Evolutionary conservation across 805 yeast species (phyloP).

Genomic region (Candida peoriensis): DNA sequence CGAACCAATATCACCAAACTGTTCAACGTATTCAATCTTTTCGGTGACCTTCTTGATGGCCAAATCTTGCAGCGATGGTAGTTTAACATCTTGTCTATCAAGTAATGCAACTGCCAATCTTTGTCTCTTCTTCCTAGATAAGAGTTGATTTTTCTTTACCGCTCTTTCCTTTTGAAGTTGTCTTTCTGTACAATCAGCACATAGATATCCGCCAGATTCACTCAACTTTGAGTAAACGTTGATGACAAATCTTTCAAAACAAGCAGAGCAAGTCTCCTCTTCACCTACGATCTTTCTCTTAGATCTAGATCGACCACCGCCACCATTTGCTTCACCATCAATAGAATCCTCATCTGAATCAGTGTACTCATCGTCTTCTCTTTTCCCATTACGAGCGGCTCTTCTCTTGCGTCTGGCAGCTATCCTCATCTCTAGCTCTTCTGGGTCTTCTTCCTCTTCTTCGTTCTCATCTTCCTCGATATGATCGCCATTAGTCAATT

Average conservation of each 20-base stretch:
- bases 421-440: constrained; percentile 28
- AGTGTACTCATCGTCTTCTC: constrained; percentile 32
- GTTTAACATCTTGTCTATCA: constrained; percentile 56
- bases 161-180: constrained; percentile 37
- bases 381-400: constrained; percentile 27
- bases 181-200: constrained; percentile 53
- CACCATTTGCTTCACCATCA: constrained; percentile 30
- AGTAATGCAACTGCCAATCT: constrained; percentile 79
- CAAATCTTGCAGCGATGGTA: constrained; percentile 76
- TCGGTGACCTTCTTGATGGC: constrained; percentile 66
- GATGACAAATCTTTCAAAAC: constrained; percentile 53
- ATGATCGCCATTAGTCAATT: constrained; percentile 2
- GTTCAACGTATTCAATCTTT: constrained; percentile 70
- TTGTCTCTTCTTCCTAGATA: constrained; percentile 70
- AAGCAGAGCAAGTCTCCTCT: constrained; percentile 57
- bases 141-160: constrained; percentile 47
- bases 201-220: constrained; percentile 56
- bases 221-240: constrained; percentile 57
- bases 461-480: constrained; percentile 21
- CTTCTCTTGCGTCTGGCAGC: constrained; percentile 40
- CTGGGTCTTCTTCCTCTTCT: constrained; percentile 27
- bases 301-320: constrained; percentile 17
- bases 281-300: constrained; percentile 37
- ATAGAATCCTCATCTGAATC: constrained; percentile 29
- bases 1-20: constrained; percentile 81